These are phyloP conservation scores for Penicillium sp. DNA, from an alignment of 2,329 filamentous ascomycete genomes.

Conservation along the genomic window DNA sequence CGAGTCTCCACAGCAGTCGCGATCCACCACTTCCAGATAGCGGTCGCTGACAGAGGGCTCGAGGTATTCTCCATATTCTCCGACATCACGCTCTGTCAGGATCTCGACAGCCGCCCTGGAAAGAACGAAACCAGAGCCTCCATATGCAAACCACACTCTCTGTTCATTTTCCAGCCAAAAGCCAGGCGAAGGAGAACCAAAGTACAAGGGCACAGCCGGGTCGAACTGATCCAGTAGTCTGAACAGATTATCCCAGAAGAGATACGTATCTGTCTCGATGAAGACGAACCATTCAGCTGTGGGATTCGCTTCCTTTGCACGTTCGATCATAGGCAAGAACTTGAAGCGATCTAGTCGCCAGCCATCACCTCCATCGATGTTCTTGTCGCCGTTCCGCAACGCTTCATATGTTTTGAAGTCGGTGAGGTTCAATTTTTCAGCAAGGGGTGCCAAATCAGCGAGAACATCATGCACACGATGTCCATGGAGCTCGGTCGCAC, in stretches of 20 bases:
- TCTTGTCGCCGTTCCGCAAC: constrained; percentile 38
- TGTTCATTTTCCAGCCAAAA: constrained; percentile 15
- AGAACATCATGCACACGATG: constrained; percentile 50
- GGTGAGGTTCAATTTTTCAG: constrained; percentile 32
- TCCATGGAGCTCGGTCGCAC: constrained; percentile 48
- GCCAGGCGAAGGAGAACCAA: constrained; percentile 52
- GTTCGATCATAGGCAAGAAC: constrained; percentile 57
- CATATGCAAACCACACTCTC: constrained; percentile 50
- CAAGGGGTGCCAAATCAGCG: constrained; percentile 46
- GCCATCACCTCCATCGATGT: constrained; percentile 40
- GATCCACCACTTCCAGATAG: constrained; percentile 44
- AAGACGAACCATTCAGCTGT: constrained; percentile 59
- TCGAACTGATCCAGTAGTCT: constrained; percentile 54
- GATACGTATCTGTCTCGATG: constrained; percentile 57
- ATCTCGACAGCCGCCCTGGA: constrained; percentile 49
- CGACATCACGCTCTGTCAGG: constrained; percentile 29
- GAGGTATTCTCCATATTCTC: constrained; percentile 36
- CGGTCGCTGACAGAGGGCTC: constrained; percentile 42
- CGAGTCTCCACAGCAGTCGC: constrained; percentile 57
- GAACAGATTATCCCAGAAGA: constrained; percentile 49
- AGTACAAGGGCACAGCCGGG: constrained; percentile 47
- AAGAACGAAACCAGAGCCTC: constrained; percentile 51
- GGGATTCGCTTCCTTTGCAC: constrained; percentile 50
- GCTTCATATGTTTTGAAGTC: constrained; percentile 46
- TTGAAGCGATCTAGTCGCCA: constrained; percentile 61